Evolutionary conservation across 306 rosid species (phyloP), one percentile per base, ranked within the genome.

Genomic region (Argentina anserina): DNA sequence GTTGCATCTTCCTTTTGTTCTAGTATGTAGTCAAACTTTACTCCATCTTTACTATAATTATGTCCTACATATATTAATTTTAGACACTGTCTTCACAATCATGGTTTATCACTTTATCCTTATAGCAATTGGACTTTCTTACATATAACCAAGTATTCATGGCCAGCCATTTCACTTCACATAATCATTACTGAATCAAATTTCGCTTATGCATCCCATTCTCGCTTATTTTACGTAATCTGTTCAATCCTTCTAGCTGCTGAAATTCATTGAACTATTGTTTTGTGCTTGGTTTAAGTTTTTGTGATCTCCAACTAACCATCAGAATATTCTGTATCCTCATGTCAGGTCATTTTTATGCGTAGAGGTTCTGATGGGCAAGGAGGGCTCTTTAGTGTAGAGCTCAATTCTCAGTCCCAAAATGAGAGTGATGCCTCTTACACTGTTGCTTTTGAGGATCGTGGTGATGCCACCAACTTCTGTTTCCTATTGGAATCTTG

Each of bases 371-470:
- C 88, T 17, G 65, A 77, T 20, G 92, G 86, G 70, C 65, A 67
- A 50, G 84, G 76, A 29, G 92, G 89, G 71, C 85, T 93, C 79
- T 93, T 74, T 78, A 80, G 84, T 56, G 21, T 93, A 70, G 82
- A 79, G 75, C 47, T 56, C 72, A 53, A 78, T 67, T 78, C 90
- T 55, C 61, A 68, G 65, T 71, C 83, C 26, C 81, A 21, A 61
- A 85, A 83, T 43, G 80, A 53, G 61, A 70, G 47, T 67, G 84
- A 60, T 61, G 79, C 79, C 69, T 82, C 89, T 42, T 89, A 83
- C 75, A 81, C 85, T 10, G 87, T 93, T 75, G 98, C 88, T 69
- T 93, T 92, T 59, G 94, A 87, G 86, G 90, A 92, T 76, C 89
- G 75, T 1, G 74, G 62, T 25, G 97, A 92, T 80, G 97, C 93